A percentile compares a stretch with the other conserved stretches of the same genome.
These are phyloP conservation scores for Cyberlindnera galapagoensis DNA, from an alignment of 805 yeast species.

Conservation along the genomic window DNA sequence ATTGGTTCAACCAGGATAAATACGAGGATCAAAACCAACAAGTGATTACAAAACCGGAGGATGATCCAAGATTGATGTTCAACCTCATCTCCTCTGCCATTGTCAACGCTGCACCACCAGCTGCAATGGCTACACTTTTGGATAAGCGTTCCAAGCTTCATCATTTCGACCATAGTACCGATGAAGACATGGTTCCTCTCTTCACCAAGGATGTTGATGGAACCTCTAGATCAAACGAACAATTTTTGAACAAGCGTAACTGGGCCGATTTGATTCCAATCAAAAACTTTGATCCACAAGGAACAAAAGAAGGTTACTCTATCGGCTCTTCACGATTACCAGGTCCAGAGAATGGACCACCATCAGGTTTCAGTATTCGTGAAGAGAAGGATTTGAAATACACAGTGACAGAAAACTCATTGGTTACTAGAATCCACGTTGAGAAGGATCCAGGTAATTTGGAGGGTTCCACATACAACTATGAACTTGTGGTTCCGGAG, in stretches of 20 bases:
- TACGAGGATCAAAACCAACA: constrained; percentile 33
- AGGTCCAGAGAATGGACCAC: constrained; percentile 28
- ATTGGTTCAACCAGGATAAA: constrained; percentile 29
- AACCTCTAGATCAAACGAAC: constrained; percentile 36
- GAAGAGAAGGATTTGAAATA: constrained; percentile 38
- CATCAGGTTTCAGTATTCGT: constrained; percentile 9
- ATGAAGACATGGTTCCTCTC: constrained; percentile 76
- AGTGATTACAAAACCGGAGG: constrained; percentile 45
- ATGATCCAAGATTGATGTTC: constrained; percentile 70
- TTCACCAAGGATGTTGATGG: constrained; percentile 59
- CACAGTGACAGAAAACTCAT: constrained; percentile 47
- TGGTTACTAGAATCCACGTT: constrained; percentile 67
- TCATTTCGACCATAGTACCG: constrained; percentile 55
- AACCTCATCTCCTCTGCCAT: constrained; percentile 89
- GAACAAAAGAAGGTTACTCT: constrained; percentile 20
- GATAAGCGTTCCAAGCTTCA: constrained; percentile 61
- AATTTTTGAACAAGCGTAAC: constrained; percentile 61
- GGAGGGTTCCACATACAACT: constrained; percentile 51
- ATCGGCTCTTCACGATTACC: constrained; percentile 33
- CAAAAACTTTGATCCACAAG: constrained; percentile 26
- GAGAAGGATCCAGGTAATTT: constrained; percentile 51
- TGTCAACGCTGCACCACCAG: constrained; percentile 89
- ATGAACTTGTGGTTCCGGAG: constrained; percentile 67
- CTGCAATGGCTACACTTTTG: constrained; percentile 70
- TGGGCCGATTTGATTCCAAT: constrained; percentile 64